Base-by-base conservation (phyloP, 2,329 filamentous ascomycete species). In the Claviceps pazoutovae region DNA sequence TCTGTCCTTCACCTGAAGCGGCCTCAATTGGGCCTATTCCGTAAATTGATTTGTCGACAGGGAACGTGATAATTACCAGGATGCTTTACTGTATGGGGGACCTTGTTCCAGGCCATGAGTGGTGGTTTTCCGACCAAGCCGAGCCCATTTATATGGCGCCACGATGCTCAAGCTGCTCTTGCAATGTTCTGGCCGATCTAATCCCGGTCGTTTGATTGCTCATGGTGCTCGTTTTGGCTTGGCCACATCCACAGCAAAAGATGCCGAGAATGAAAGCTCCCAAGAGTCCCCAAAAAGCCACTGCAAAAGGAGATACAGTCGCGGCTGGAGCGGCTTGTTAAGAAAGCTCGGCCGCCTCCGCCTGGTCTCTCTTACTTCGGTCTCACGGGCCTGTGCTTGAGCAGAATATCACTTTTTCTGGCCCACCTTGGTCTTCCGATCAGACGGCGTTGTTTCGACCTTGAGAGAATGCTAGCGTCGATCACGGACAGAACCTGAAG, bases 371-470 rank as follows among this genome's bases (percentile, higher is more conserved):
- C 47, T 49, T 42, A 37, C 30, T 42, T 23, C 23, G 47, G 5
- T n/a, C 38, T 23, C 47, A 30, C n/a, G 17, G 30, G 21, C 39
- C 14, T 41, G 37, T 49, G 36, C 30, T 43, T 46, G 45, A 53
- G 50, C 51, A 56, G 41, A 42, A n/a, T 48, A 51, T 53, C 53
- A 47, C 51, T 52, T 53, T 54, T 54, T 53, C 46, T 46, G 16
- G 51, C 46, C 46, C 41, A 23, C 13, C 49, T 50, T 14, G 16
- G 16, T 45, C 42, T 46, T 50, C 42, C 49, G 49, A 50, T 46
- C 51, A 43, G 51, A 46, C 51, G 51, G 53, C 52, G 30, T 41
- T 48, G 51, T 48, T 39, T 36, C 45, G 50, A 44, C 49, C 49
- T 34, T 36, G 14, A 19, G 43, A 50, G 51, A 34, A 34, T 34